Percentiles rank a stretch among this genome's conserved stretches.
Evolutionary conservation across 2,329 filamentous ascomycete species (phyloP).

Genomic region (Cordyceps cicadae): DNA sequence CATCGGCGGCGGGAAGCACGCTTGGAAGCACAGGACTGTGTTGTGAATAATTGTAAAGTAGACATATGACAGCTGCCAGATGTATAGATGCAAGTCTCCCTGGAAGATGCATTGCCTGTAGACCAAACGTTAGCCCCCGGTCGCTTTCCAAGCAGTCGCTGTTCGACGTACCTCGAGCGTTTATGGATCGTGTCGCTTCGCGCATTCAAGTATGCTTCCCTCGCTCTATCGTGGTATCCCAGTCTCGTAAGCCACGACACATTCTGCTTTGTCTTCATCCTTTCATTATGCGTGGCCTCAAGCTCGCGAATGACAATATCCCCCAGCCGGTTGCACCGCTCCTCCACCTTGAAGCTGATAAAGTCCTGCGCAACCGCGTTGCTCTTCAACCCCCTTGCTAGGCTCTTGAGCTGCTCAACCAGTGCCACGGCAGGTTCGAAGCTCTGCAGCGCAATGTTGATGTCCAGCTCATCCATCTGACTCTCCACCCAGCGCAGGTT

Average conservation of each 20-base stretch:
- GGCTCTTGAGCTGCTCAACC: slow-evolving; percentile 74
- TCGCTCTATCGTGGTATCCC: slow-evolving; percentile 81
- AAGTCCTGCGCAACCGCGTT: slow-evolving; percentile 86
- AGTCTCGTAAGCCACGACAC: slow-evolving; percentile 78
- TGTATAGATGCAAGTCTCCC: slow-evolving; percentile 84
- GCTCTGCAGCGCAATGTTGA: slow-evolving; percentile 83
- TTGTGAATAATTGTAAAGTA: slow-evolving; percentile 94
- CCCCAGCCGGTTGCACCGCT: slow-evolving; percentile 70
- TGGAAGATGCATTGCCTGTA: slow-evolving; percentile 86
- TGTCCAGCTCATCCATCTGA: slow-evolving; percentile 92
- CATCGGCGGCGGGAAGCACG: slow-evolving; percentile 75
- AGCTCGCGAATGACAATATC: slow-evolving; percentile 69
- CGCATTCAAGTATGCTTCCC: slow-evolving; percentile 77
- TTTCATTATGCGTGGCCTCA: slow-evolving; percentile 67
- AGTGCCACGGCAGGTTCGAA: slow-evolving; percentile 78
- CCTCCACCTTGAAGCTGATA: slow-evolving; percentile 83
- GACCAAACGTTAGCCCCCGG: background rate
- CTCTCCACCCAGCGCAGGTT: slow-evolving; percentile 92
- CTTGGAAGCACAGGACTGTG: slow-evolving; percentile 81
- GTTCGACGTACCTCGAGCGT: slow-evolving; percentile 59
- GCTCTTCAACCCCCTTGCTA: slow-evolving; percentile 73
- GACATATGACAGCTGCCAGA: slow-evolving; percentile 90
- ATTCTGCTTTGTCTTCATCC: slow-evolving; percentile 68
- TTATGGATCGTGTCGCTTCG: slow-evolving; percentile 71
- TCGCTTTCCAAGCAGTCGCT: background rate